Base-by-base conservation (phyloP, 2,329 filamentous ascomycete genomes). In the Paecilomyces sp. region DNA sequence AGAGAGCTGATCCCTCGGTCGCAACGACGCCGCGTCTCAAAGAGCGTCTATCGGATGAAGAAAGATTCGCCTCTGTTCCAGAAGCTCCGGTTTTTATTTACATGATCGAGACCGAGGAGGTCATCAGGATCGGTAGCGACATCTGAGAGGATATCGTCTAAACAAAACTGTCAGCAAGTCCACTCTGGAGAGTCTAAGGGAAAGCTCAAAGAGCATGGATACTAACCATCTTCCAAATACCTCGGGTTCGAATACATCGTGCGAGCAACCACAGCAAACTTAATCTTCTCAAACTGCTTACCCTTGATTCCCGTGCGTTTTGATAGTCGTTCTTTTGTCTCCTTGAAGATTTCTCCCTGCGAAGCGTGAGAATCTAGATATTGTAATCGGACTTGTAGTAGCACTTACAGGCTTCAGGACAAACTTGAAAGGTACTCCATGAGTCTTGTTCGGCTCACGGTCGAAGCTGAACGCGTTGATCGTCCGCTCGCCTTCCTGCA, bases 251-350 rank as follows among this genome's bases (percentile, higher is more conserved):
- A 86, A 75, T 90, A 95, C 57, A 85, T 82, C 66, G 77, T 67
- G 72, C 89, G 82, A 73, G 87, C 81, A 57, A 97, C 84, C 33
- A 96, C 77, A 6, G 92, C 90, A 79, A 99, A 97, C 76, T 95
- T 97, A 76, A 99, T 94, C 82, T 97, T 97, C 76, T 99, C 93
- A 66, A 99, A 92, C 65, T 91, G 91, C 81, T 99, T 99, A 74
- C 94, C 95, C 77, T 97, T 97, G 77, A 99, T 88, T 28, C 92
- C 92, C 0, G 91, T 96, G 61, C 93, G 84, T 75, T 92, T 93
- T 67, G 94, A 92, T 3, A 99, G 80, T n/a, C 94, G 87, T 77
- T 96, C 91, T 79, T 93, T 97, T 52, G 92, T 97, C 34, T 97
- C 91, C 60, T 86, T 87, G 76, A 99, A 97, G 47, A 83, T 81